Evolutionary conservation across 495 filamentous ascomycete genomes (phyloP), one percentile per base, ranked within the genome.

Genomic region (Podospora pseudocomata): DNA sequence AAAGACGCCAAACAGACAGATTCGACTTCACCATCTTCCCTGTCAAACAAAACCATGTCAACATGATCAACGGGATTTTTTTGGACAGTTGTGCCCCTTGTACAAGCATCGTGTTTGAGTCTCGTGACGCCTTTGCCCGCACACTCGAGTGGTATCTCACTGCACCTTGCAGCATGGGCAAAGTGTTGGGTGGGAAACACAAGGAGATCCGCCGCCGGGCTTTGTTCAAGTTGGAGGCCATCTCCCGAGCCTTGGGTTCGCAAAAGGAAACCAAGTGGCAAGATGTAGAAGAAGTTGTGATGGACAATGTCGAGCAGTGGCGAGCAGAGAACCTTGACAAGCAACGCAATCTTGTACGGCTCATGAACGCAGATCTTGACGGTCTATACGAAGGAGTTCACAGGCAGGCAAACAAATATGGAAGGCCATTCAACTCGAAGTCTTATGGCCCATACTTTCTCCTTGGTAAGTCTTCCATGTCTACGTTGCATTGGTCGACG

Each of bases 1-100:
- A 34, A 19, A 6, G 0, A 19, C 63, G 65, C 19, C 59, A 44
- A 5, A 64, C 73, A 30, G 64, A 84, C 65, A 73, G 71, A n/a
- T 85, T 83, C 68, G 74, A 64, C 65, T 84, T 85, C 61, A 56
- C 16, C 19, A 80, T 82, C 64, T 82, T 81, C 57, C 65, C 72
- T 3, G 67, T 83, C 30, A 60, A 60, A 2, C 68, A 67, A 9
- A 60, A 73, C 15, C 74, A 84, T 64, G 77, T 81, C 56, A 65
- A 81, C 49, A 79, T 60, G 27, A 84, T 85, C 65, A 84, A 83
- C 67, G 59, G 61, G 5, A 72, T 83, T 16, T 61, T 84, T 16
- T 65, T 85, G 2, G 79, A 85, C 66, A 74, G 83, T 19, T 67
- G 67, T 3, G 63, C 53, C 5, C 27, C 9, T 19, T 77, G 71